Base-by-base conservation (phyloP, 768 basidiomycete genomes). In the Lactarius psammicola region DNA sequence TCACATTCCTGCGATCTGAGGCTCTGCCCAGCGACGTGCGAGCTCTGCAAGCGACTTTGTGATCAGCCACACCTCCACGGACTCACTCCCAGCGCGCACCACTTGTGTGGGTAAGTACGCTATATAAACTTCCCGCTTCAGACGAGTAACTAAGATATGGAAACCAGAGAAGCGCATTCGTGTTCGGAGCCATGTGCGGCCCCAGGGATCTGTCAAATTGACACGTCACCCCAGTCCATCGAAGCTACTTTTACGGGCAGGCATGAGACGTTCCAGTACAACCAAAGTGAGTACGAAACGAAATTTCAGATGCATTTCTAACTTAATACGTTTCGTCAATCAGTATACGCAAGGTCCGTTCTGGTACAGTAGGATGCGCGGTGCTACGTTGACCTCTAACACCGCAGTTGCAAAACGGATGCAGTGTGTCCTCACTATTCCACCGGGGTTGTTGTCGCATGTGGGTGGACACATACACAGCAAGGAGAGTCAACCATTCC, bases 181-280 rank as follows among this genome's bases (percentile, higher is more conserved):
- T 87, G 85, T 64, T 58, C 70, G 15, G 71, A 77, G 0, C 49
- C 75, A 5, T 87, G 86, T 65, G 67, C 75, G 23, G 75, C 79
- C 0, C 70, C 72, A 0, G 86, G 86, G 4, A 82, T 81, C 17
- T 87, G 86, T 63, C 78, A 85, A 60, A 86, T 87, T 15, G 81
- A 85, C 58, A 85, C 81, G 0, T 76, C 80, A 0, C 86, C 86
- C 1, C 82, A 84, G 62, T 82, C 85, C 0, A 80, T 87, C 38
- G 82, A 86, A 69, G 83, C 84, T 9, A 86, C 84, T 0, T 87
- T 87, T 68, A 82, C 80, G 0, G 86, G 86, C 0, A 76, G 74
- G 61, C 82, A 86, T 56, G 83, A 85, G 66, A 84, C 81, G 0
- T 87, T 86, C 69, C 80, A 84, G 70, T 87, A 84, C 56, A n/a